A percentile compares a stretch with the other conserved stretches of the same genome.
Conservation (phyloP, 768 basidiomycete genomes). For the Xerocomus spinulosus region DNA sequence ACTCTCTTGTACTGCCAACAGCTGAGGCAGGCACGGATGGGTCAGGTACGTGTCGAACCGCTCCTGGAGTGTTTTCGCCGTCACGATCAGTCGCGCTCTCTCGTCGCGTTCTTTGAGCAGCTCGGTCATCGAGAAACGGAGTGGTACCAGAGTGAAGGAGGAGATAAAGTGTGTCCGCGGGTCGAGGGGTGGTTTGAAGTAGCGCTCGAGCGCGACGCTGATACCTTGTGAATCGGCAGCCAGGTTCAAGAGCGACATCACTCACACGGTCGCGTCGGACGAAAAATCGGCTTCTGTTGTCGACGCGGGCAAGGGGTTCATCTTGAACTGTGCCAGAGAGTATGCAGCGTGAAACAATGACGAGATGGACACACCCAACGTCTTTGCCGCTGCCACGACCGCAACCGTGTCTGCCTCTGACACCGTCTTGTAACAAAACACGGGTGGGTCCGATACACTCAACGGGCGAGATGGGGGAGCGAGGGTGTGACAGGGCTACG, state of each 20-base stretch:
- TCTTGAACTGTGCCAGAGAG: constrained; percentile 18
- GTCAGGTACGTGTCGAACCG: constrained; percentile 8
- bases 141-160: constrained; percentile 9
- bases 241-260: too few species aligned
- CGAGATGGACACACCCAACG: constrained; percentile 10
- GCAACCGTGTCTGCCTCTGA: constrained; percentile 10
- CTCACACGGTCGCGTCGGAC: constrained; percentile 11
- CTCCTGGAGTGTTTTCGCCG: constrained; percentile 10
- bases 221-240: neutral
- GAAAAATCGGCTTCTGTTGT: constrained; percentile 16
- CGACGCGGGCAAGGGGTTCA: constrained; percentile 15
- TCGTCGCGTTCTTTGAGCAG: constrained; percentile 6
- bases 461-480: constrained; percentile 5
- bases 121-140: constrained; percentile 15
- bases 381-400: constrained; percentile 8
- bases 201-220: constrained; percentile 17
- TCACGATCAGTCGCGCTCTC: constrained; percentile 11
- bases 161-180: constrained; percentile 19
- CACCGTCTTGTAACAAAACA: neutral
- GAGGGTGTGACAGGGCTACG: constrained; percentile 8
- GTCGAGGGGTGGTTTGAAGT: constrained; percentile 14
- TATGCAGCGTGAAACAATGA: constrained; percentile 22
- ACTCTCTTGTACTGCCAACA: neutral
- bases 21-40: constrained; percentile 15
- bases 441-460: constrained; percentile 7